Conservation (phyloP, 192 early-diverging fungal species). For the Mortierella hygrophila region DNA sequence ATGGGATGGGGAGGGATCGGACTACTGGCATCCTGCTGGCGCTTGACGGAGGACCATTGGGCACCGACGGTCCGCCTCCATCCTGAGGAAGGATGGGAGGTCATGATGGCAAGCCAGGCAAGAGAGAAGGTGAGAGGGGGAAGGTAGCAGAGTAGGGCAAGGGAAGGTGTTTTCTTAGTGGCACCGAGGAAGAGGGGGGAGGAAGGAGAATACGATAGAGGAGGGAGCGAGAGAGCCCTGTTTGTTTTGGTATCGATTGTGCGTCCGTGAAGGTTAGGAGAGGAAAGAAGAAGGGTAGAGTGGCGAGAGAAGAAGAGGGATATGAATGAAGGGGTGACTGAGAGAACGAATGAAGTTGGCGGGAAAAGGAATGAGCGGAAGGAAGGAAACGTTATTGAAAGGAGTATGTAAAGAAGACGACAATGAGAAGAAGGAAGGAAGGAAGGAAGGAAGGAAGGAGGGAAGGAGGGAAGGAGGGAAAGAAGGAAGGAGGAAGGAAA, state of each 20-base stretch:
- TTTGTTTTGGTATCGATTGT: neutral
- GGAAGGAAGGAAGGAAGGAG: neutral
- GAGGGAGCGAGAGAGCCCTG: neutral
- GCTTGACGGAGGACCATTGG: constrained; percentile 48
- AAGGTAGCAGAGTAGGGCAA: neutral
- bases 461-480: neutral
- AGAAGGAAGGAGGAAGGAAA: neutral
- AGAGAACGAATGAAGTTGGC: too few relatives aligned
- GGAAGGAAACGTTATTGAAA: too few relatives aligned
- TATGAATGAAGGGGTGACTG: too few relatives aligned
- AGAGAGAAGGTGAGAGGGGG: neutral
- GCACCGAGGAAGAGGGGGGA: neutral
- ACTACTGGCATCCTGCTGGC: constrained; percentile 6
- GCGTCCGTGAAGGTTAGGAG: neutral
- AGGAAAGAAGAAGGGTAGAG: neutral
- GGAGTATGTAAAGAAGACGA: too few relatives aligned
- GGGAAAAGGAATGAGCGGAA: too few relatives aligned
- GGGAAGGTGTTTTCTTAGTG: neutral
- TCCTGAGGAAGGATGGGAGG: constrained; percentile 30
- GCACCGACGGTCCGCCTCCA: constrained; percentile 42
- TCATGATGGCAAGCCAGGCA: constrained; percentile 10
- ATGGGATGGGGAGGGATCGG: constrained; percentile 13
- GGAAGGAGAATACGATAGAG: neutral
- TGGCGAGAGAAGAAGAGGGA: too few relatives aligned
- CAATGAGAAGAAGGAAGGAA: neutral